Evolutionary conservation across 2,329 filamentous ascomycete species (phyloP), one percentile per base, ranked within the genome.

Genomic region (Fusarium bactridioides): DNA sequence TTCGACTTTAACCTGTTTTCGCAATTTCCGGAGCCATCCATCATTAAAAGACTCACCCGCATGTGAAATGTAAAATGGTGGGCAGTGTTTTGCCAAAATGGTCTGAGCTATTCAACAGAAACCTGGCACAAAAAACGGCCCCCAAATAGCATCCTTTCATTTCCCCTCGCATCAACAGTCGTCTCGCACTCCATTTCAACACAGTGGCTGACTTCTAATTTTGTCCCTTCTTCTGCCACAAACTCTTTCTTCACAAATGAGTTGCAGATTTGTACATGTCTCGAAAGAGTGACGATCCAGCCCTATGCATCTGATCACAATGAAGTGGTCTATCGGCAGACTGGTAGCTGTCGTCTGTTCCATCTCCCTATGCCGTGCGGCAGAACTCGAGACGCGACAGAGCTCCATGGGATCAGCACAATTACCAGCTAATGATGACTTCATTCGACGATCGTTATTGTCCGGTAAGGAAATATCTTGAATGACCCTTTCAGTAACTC

Each of bases 401-500:
- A 51, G n/a, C 31, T 35, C 48, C 18, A 35, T 21, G 9, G 48
- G 48, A 10, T 35, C 48, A 15, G 9, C 31, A 4, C 48, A 51
- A 10, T 4, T 51, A 19, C 48, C 48, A 25, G 48, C 48, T 3
- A 25, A 35, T 3, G n/a, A 35, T 21, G 31, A 51, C n/a, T 51
- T 51, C n/a, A 4, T 35, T 5, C n/a, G 48, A 8, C n/a, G 48
- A 15, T 35, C 48, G 12, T 12, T 25, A 16, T 2, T 35, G 2
- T 51, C 48, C 4, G n/a, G 48, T 51, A 2, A 19, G 16, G 0
- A 19, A 25, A 25, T 3, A 35, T 25, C 16, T 21, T 21, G 4
- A 35, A 25, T 5, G 0, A 0, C 1, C 12, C 15, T 25, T 5
- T 13, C 6, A 35, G 18, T 33, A 1, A 25, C 48, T 51, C 2